These are phyloP conservation scores for Tulasnella sp. DNA, from an alignment of 768 basidiomycete species.

Conservation along the genomic window DNA sequence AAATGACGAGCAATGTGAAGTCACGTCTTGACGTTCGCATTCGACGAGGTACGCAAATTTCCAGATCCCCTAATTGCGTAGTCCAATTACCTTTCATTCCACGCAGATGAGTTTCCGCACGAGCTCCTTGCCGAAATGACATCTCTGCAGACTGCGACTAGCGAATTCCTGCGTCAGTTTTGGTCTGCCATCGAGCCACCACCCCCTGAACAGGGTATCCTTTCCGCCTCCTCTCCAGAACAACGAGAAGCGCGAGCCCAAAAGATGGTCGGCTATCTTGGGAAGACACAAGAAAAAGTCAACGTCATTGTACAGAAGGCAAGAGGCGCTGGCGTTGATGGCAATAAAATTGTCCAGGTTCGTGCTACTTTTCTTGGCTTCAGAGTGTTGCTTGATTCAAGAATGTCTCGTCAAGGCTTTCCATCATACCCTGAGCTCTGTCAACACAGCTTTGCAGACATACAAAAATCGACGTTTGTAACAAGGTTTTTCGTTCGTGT, in stretches of 20 bases:
- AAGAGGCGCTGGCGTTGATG: slow-evolving; percentile 53
- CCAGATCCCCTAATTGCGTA: background rate
- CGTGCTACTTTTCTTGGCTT: slow-evolving; percentile 28
- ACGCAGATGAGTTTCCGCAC: slow-evolving; percentile 69
- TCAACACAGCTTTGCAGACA: slow-evolving; percentile 52
- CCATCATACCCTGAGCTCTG: slow-evolving; percentile 65
- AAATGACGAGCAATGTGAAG: slow-evolving; percentile 77
- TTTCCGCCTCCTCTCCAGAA: slow-evolving; percentile 46
- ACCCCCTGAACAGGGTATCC: slow-evolving; percentile 45
- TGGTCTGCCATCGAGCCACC: slow-evolving; percentile 85
- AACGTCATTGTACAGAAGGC: slow-evolving; percentile 62
- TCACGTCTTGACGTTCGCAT: slow-evolving; percentile 58
- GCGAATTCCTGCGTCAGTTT: slow-evolving; percentile 94
- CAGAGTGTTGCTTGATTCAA: background rate
- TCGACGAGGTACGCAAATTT: slow-evolving; percentile 47
- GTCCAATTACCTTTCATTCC: background rate
- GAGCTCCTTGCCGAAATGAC: slow-evolving; percentile 73
- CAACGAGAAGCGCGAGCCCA: slow-evolving; percentile 71
- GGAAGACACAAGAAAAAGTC: slow-evolving; percentile 74
- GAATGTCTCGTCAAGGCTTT: slow-evolving; percentile 46
- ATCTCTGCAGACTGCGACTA: slow-evolving; percentile 85
- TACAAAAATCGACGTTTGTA: background rate
- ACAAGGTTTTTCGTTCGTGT: background rate
- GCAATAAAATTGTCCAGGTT: slow-evolving; percentile 55
- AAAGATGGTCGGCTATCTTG: slow-evolving; percentile 81